Percentiles rank a stretch among this genome's conserved stretches.
Evolutionary conservation across 2,329 filamentous ascomycete species (phyloP).

Genomic region (Dryadomyces sulphureus): DNA sequence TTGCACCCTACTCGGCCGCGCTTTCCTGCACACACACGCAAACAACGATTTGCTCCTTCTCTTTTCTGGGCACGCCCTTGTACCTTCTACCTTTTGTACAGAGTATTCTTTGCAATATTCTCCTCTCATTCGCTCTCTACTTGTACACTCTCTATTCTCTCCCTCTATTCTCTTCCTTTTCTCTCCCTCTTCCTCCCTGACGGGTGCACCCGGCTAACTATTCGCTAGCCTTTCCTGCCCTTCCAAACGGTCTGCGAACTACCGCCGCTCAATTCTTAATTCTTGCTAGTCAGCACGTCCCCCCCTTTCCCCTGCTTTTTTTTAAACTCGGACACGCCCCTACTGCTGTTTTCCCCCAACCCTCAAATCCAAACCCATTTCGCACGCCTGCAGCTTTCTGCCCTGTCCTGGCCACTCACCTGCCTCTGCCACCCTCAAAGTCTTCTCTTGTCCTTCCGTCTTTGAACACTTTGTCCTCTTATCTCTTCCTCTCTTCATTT

Average conservation of each 20-base stretch:
- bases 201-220: background rate
- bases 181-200: background rate
- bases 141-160: background rate
- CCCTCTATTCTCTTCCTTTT: background rate
- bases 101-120: too few species aligned
- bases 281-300: background rate
- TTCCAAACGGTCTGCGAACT: background rate
- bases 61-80: too few species aligned
- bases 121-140: background rate
- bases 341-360: too few species aligned
- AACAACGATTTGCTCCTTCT: too few species aligned
- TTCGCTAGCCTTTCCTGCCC: background rate
- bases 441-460: too few species aligned
- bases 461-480: background rate
- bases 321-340: background rate
- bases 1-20: too few species aligned
- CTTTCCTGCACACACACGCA: background rate
- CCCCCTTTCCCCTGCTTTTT: background rate
- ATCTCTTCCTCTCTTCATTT: background rate
- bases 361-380: background rate
- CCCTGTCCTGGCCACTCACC: too few species aligned
- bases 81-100: background rate
- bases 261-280: background rate
- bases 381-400: too few species aligned
- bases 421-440: too few species aligned